Percentiles rank a stretch among this genome's conserved stretches.
phyloP scores from a whole-genome alignment of 139 green algal species.

The Micractinium sp. region DNA sequence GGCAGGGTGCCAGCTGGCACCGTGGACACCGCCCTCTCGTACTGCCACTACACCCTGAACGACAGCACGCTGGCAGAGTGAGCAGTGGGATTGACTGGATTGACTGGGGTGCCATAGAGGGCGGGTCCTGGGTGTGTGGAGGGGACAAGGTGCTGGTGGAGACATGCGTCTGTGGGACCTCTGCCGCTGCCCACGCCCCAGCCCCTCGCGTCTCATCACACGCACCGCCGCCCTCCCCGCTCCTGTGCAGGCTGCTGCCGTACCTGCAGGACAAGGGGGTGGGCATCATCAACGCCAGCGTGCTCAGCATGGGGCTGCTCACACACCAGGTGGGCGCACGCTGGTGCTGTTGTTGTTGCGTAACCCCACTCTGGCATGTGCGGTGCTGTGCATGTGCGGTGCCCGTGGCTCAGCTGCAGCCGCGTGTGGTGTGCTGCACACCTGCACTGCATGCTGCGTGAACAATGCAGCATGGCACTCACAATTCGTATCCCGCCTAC shows the following conservation, averaged over 20 bases:
- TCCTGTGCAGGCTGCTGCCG: slow-evolving; percentile 49
- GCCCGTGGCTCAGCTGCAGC: too few species aligned
- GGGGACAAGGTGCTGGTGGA: too few species aligned
- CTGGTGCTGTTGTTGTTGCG: too few species aligned
- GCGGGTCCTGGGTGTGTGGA: too few species aligned
- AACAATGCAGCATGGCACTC: too few species aligned
- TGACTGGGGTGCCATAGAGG: background rate
- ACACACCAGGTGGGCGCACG: slow-evolving; percentile 54
- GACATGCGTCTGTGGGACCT: too few species aligned
- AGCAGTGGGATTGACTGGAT: background rate
- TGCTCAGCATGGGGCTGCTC: slow-evolving; percentile 93
- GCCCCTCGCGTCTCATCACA: too few species aligned
- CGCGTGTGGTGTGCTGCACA: too few species aligned
- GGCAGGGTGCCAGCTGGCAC: slow-evolving; percentile 61
- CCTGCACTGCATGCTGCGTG: too few species aligned
- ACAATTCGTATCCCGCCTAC: too few species aligned
- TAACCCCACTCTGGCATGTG: too few species aligned
- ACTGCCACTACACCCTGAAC: slow-evolving; percentile 93
- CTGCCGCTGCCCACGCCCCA: background rate
- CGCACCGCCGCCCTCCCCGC: background rate
- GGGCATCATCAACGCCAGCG: slow-evolving; percentile 88
- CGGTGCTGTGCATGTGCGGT: too few species aligned
- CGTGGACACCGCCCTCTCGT: slow-evolving; percentile 90
- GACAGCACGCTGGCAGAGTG: slow-evolving; percentile 71
- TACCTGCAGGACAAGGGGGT: slow-evolving; percentile 74